Conservation (phyloP, 148 eudicot species). For the Persicaria maculosa region DNA sequence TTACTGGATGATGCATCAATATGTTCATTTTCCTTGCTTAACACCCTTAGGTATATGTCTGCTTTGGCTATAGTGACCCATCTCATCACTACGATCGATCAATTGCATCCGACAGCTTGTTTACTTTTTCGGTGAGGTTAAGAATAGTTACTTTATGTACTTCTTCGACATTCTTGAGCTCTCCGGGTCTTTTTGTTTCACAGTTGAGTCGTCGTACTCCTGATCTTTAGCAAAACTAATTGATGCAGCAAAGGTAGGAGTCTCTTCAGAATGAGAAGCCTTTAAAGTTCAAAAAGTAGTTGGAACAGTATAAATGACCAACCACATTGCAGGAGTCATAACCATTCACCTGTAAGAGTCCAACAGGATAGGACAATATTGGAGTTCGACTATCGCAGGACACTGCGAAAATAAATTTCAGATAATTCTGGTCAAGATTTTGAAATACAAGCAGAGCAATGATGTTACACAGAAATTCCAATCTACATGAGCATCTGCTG, state of each 20-base stretch:
- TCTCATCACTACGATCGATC: conserved; percentile 14
- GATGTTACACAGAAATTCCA: background rate
- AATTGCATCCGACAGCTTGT: conserved; percentile 29
- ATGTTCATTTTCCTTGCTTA: conserved; percentile 17
- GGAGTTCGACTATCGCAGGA: too few relatives aligned
- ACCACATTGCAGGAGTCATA: conserved; percentile 63
- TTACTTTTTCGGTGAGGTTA: conserved; percentile 49
- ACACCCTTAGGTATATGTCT: conserved; percentile 21
- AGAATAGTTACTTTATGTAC: conserved; percentile 68
- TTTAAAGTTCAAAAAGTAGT: conserved; percentile 74
- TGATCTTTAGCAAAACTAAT: conserved; percentile 15
- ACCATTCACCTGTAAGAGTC: conserved; percentile 58
- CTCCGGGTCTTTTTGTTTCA: conserved; percentile 16
- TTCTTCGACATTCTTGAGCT: conserved; percentile 25
- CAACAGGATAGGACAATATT: conserved; percentile 12
- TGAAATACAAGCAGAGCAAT: background rate
- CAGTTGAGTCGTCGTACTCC: conserved; percentile 16
- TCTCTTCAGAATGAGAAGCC: conserved; percentile 31
- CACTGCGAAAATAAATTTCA: too few relatives aligned
- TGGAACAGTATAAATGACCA: conserved; percentile 67
- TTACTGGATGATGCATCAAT: conserved; percentile 22
- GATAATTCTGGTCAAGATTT: background rate
- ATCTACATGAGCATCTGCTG: background rate
- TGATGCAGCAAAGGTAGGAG: background rate
- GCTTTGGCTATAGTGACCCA: conserved; percentile 24